phyloP scores from a whole-genome alignment of 2,329 filamentous ascomycete species.

The Penicillium sp. region DNA sequence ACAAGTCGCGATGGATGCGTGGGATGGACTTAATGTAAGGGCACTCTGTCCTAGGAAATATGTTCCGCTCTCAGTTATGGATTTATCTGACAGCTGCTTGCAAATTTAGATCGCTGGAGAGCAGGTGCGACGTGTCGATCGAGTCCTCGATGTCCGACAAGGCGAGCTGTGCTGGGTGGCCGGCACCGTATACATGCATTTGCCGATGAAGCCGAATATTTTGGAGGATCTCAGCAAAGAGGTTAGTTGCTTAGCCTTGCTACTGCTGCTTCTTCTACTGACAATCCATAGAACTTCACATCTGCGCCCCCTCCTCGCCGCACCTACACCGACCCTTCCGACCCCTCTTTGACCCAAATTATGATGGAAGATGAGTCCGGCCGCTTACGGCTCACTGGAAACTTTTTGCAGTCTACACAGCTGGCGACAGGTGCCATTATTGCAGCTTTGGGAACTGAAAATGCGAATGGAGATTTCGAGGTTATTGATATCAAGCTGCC shows the following conservation, averaged over 20 bases:
- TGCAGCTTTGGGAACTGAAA: slow-evolving; percentile 93
- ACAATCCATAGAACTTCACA: slow-evolving; percentile 70
- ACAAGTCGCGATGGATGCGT: slow-evolving; percentile 68
- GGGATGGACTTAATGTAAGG: slow-evolving; percentile 66
- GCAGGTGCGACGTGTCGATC: slow-evolving; percentile 70
- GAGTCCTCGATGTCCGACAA: slow-evolving; percentile 92
- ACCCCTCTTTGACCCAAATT: slow-evolving; percentile 55
- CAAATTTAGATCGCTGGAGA: slow-evolving; percentile 66
- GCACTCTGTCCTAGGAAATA: not conserved
- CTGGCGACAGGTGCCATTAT: slow-evolving; percentile 92
- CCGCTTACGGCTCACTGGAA: slow-evolving; percentile 74
- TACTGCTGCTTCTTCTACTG: slow-evolving; percentile 7
- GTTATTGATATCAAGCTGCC: slow-evolving; percentile 86
- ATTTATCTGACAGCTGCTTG: not conserved
- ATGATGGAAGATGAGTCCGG: slow-evolving; percentile 97
- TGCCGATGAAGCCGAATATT: slow-evolving; percentile 94
- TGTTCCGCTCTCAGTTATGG: not conserved
- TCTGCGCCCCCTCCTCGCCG: slow-evolving; percentile 72
- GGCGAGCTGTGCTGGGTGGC: slow-evolving; percentile 93
- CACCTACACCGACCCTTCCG: slow-evolving; percentile 65
- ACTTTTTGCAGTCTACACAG: slow-evolving; percentile 63
- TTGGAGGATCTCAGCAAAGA: slow-evolving; percentile 93
- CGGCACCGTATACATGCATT: slow-evolving; percentile 95
- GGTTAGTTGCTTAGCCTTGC: slow-evolving; percentile 48
- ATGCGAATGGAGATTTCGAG: slow-evolving; percentile 86